phyloP scores from a whole-genome alignment of 768 basidiomycete species.

The Mycena haematopus region DNA sequence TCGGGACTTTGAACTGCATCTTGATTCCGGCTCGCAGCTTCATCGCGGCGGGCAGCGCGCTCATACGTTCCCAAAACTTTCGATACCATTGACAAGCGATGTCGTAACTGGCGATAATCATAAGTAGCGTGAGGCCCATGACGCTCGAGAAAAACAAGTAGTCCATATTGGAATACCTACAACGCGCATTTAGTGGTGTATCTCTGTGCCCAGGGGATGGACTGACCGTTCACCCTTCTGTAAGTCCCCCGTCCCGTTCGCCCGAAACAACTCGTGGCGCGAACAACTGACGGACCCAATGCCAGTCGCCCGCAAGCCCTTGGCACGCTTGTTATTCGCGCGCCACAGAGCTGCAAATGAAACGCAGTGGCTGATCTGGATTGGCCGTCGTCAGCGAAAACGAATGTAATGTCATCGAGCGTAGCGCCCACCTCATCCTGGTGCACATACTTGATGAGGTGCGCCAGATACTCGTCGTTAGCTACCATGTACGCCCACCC shows the following conservation, averaged over 20 bases:
- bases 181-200: too few relatives aligned
- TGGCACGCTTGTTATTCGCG: constrained; percentile 25
- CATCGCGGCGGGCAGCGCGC: constrained; percentile 12
- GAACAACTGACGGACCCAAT: constrained; percentile 32
- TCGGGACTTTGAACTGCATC: constrained; percentile 34
- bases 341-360: constrained; percentile 20
- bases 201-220: too few relatives aligned
- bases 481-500: not conserved
- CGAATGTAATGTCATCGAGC: not conserved
- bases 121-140: not conserved
- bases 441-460: not conserved
- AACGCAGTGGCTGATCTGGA: constrained; percentile 29
- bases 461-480: not conserved
- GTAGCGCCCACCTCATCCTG: constrained; percentile 2
- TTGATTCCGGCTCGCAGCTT: not conserved
- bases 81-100: constrained; percentile 35
- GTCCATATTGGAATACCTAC: constrained; percentile 35
- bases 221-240: constrained; percentile 32
- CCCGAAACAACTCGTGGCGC: constrained; percentile 25
- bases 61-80: constrained; percentile 25
- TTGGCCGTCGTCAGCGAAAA: not conserved
- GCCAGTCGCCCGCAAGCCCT: constrained; percentile 32
- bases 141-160: constrained; percentile 26
- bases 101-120: constrained; percentile 31
- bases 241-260: constrained; percentile 34